These are phyloP conservation scores for Dactylis glomerata DNA, from an alignment of 176 grass and related monocot species.

Conservation along the genomic window DNA sequence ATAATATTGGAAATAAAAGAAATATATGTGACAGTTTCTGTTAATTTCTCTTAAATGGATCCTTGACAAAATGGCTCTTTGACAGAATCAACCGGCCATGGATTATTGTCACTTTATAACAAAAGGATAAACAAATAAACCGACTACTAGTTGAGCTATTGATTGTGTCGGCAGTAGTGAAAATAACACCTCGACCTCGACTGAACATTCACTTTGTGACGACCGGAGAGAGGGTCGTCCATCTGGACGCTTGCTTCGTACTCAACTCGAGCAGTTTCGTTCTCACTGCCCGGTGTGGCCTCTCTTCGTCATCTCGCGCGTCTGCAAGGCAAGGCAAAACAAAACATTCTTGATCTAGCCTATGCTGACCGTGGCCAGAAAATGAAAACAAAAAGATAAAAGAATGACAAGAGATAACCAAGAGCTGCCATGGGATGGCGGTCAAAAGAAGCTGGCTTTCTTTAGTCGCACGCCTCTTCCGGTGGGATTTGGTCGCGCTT, in stretches of 20 bases:
- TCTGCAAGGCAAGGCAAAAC: too few relatives aligned
- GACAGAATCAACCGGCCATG: neutral
- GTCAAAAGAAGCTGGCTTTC: conserved; percentile 37
- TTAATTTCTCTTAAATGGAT: neutral
- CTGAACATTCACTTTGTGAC: neutral
- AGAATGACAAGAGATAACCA: neutral
- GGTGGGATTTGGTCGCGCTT: conserved; percentile 33
- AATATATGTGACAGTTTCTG: neutral
- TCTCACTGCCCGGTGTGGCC: neutral
- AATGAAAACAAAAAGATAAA: too few relatives aligned
- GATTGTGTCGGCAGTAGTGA: neutral
- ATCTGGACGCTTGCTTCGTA: neutral
- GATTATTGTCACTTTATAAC: too few relatives aligned
- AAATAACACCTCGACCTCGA: neutral
- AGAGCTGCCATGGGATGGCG: neutral
- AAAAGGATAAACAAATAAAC: neutral
- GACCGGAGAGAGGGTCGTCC: too few relatives aligned
- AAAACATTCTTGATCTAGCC: neutral
- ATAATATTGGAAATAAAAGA: neutral
- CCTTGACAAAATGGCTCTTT: neutral
- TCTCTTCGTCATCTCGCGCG: neutral
- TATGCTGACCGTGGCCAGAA: neutral
- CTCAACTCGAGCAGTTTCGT: neutral
- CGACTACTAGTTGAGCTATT: neutral
- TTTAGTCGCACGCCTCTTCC: conserved; percentile 18